These are phyloP conservation scores for Termitomyces sp. DNA, from an alignment of 1,284 basidiomycete genomes.

Conservation along the genomic window DNA sequence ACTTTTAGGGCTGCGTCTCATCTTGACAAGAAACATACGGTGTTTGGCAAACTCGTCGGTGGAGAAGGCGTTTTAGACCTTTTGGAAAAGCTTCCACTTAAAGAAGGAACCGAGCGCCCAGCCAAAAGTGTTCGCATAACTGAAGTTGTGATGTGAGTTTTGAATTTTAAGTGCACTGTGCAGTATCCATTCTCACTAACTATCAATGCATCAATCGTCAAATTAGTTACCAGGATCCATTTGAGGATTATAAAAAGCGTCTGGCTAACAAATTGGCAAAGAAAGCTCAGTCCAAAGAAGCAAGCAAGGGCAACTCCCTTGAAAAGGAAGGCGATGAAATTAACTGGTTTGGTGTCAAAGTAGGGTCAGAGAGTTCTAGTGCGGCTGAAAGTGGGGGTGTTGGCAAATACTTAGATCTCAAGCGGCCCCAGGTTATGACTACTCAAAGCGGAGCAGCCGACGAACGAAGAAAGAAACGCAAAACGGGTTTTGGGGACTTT, in stretches of 20 bases:
- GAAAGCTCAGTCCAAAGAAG: slow-evolving; percentile 55
- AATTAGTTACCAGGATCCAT: slow-evolving; percentile 76
- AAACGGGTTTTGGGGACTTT: slow-evolving; percentile 78
- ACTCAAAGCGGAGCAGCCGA: slow-evolving; percentile 29
- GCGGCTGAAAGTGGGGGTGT: slow-evolving; percentile 29
- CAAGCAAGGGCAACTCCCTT: slow-evolving; percentile 30
- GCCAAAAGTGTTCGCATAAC: slow-evolving; percentile 77
- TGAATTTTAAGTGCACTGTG: neutral
- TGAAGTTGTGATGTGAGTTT: slow-evolving; percentile 67
- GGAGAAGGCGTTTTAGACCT: slow-evolving; percentile 87
- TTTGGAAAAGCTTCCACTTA: slow-evolving; percentile 77
- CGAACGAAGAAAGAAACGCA: slow-evolving; percentile 66
- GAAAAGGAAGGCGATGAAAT: slow-evolving; percentile 56
- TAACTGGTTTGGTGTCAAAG: slow-evolving; percentile 83
- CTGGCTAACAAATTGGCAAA: slow-evolving; percentile 70
- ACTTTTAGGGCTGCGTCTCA: slow-evolving; percentile 81
- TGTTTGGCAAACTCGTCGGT: slow-evolving; percentile 95
- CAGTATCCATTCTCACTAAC: slow-evolving; percentile 1
- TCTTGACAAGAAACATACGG: slow-evolving; percentile 85
- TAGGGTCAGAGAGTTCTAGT: slow-evolving; percentile 41
- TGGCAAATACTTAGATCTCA: slow-evolving; percentile 64
- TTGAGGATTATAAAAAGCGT: slow-evolving; percentile 77
- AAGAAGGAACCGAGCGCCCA: slow-evolving; percentile 84
- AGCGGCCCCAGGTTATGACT: slow-evolving; percentile 37
- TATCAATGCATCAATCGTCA: neutral